These are phyloP conservation scores for Hsuehochloa calcarea DNA, from an alignment of 176 grass and related monocot genomes.

Conservation along the genomic window DNA sequence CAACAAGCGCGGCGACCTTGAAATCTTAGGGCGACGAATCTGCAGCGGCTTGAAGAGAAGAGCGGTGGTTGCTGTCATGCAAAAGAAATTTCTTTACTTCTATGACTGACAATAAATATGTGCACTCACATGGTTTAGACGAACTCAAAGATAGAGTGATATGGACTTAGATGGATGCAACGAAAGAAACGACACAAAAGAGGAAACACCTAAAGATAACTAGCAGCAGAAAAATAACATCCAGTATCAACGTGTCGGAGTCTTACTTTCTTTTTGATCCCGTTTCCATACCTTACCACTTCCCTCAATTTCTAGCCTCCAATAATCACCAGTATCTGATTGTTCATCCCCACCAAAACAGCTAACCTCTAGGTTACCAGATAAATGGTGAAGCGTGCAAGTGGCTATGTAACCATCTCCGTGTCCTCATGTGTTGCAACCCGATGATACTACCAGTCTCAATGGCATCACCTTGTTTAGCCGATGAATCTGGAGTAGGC, in stretches of 20 bases:
- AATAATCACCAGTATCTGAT: slow-evolving; percentile 77
- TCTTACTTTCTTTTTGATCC: slow-evolving; percentile 62
- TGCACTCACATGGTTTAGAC: no score
- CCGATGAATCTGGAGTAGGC: slow-evolving; percentile 53
- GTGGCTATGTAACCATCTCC: slow-evolving; percentile 76
- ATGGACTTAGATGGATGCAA: no score
- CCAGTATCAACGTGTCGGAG: slow-evolving; percentile 65
- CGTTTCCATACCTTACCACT: slow-evolving; percentile 66
- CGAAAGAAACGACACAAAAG: no score
- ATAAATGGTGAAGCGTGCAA: slow-evolving; percentile 71
- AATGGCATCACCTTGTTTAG: slow-evolving; percentile 63
- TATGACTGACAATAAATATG: no score
- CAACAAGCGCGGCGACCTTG: no score
- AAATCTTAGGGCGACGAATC: no score
- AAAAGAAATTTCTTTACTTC: no score
- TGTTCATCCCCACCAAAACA: slow-evolving; percentile 63
- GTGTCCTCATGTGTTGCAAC: slow-evolving; percentile 72
- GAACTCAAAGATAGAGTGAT: no score
- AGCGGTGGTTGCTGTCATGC: no score
- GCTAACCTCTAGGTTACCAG: slow-evolving; percentile 85
- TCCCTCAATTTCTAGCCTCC: slow-evolving; percentile 71
- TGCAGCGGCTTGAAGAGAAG: no score
- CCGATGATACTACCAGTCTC: slow-evolving; percentile 53
- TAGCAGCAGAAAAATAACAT: no score
- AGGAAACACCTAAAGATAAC: no score